Percentiles rank a stretch among this genome's conserved stretches.
Conservation (phyloP, 352 stramenopile species). For the Pythium grandisporangium region DNA sequence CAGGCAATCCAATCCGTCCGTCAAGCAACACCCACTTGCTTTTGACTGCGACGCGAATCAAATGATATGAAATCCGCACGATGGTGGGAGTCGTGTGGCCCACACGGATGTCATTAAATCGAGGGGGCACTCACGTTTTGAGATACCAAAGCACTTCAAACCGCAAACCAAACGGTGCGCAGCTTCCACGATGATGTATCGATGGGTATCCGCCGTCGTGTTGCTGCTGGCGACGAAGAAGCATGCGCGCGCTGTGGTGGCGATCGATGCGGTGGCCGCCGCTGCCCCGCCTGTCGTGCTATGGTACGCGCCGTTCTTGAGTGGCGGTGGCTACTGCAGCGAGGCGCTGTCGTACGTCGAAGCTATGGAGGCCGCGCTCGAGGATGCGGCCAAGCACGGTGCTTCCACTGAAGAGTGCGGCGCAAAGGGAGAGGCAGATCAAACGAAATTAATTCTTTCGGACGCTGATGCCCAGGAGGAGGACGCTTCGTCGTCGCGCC, state of each 20-base stretch:
- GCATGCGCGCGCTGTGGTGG: not conserved
- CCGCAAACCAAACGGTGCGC: too few species aligned
- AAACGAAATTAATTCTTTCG: not conserved
- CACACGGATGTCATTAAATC: too few species aligned
- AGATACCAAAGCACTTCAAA: too few species aligned
- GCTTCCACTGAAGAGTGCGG: not conserved
- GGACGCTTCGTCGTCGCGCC: not conserved
- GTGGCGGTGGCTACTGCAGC: slow-evolving; percentile 88
- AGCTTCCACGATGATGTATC: too few species aligned
- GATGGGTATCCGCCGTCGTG: too few species aligned
- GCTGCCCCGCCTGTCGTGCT: slow-evolving; percentile 33
- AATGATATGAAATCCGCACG: too few species aligned
- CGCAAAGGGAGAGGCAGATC: slow-evolving; percentile 1
- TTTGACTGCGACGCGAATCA: too few species aligned
- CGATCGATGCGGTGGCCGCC: not conserved
- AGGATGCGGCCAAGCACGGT: not conserved
- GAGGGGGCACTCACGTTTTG: too few species aligned
- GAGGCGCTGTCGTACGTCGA: slow-evolving; percentile 86
- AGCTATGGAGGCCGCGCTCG: slow-evolving; percentile 35
- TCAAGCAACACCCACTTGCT: too few species aligned
- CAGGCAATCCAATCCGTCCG: too few species aligned
- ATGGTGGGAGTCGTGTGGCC: too few species aligned
- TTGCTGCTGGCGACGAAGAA: not conserved
- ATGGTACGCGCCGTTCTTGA: slow-evolving; percentile 89
- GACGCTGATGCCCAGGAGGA: not conserved